These are phyloP conservation scores for Saksenaea vasiformis DNA, from an alignment of 371 early-diverging fungal species.

Conservation along the genomic window DNA sequence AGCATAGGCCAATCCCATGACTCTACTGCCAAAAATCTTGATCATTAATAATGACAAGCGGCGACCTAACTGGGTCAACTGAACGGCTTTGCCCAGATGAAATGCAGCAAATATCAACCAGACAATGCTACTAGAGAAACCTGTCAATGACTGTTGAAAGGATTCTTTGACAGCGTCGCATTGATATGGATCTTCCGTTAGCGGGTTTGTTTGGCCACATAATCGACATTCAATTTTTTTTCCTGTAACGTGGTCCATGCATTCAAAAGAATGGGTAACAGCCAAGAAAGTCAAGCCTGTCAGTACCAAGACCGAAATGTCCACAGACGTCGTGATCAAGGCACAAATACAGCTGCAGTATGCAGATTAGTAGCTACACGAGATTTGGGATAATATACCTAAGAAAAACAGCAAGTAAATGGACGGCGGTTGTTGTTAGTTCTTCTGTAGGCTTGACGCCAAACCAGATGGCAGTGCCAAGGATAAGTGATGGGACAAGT, in stretches of 20 bases:
- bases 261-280: conserved; percentile 55
- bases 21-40: conserved; percentile 45
- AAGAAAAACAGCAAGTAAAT: conserved; percentile 31
- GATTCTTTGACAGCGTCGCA: conserved; percentile 51
- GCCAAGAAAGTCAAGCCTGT: conserved; percentile 48
- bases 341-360: conserved; percentile 53
- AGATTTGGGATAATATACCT: conserved; percentile 16
- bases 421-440: conserved; percentile 28
- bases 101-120: conserved; percentile 69
- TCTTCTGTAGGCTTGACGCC: conserved; percentile 23
- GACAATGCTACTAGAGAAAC: conserved; percentile 54
- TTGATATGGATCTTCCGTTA: conserved; percentile 24
- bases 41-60: conserved; percentile 55
- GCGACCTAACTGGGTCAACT: conserved; percentile 53
- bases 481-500: conserved; percentile 20
- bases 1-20: conserved; percentile 58
- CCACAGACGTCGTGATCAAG: conserved; percentile 50
- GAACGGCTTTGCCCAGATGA: conserved; percentile 62
- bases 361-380: not conserved
- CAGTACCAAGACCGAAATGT: conserved; percentile 54
- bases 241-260: conserved; percentile 45
- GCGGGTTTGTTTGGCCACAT: conserved; percentile 36
- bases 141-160: conserved; percentile 50
- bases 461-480: conserved; percentile 36
- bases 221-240: conserved; percentile 45